phyloP scores from a whole-genome alignment of 192 early-diverging fungal species.

The Allomyces arbusculus region DNA sequence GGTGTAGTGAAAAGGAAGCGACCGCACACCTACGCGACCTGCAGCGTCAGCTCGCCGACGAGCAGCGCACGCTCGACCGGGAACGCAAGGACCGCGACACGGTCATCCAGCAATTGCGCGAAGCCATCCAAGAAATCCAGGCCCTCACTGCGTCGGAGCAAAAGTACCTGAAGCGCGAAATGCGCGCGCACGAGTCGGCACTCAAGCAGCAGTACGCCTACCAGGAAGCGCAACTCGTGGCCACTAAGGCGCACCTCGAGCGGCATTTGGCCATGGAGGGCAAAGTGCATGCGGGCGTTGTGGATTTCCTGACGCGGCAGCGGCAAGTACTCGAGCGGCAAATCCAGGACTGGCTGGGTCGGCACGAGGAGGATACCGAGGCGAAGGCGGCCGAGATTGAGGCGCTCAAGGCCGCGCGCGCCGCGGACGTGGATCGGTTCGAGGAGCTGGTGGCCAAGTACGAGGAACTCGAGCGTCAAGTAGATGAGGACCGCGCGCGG shows the following conservation, averaged over 20 bases:
- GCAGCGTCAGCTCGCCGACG: slow-evolving; percentile 25
- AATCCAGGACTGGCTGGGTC: slow-evolving; percentile 40
- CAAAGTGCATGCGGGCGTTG: slow-evolving; percentile 27
- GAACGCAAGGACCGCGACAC: slow-evolving; percentile 31
- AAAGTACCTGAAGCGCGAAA: slow-evolving; percentile 43
- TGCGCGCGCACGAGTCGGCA: slow-evolving; percentile 35
- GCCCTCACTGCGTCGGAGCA: slow-evolving; percentile 32
- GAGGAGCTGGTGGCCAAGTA: slow-evolving; percentile 30
- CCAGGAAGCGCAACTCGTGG: slow-evolving; percentile 13
- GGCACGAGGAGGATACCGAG: slow-evolving; percentile 43
- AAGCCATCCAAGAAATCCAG: slow-evolving; percentile 45
- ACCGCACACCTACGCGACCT: slow-evolving; percentile 25
- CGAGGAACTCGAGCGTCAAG: slow-evolving; percentile 29
- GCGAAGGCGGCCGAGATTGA: slow-evolving; percentile 27
- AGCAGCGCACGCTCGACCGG: slow-evolving; percentile 28
- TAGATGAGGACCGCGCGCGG: slow-evolving; percentile 22
- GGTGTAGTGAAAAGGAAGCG: slow-evolving; percentile 23
- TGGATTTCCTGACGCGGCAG: slow-evolving; percentile 26
- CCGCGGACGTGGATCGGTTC: slow-evolving; percentile 28
- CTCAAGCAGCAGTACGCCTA: slow-evolving; percentile 20
- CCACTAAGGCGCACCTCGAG: slow-evolving; percentile 15
- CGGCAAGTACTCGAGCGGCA: slow-evolving; percentile 21
- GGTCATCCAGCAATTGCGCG: slow-evolving; percentile 42
- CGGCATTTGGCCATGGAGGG: slow-evolving; percentile 22
- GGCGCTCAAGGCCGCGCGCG: slow-evolving; percentile 22